Evolutionary conservation across 345 rosid species (phyloP).

Genomic region (Salix viminalis): DNA sequence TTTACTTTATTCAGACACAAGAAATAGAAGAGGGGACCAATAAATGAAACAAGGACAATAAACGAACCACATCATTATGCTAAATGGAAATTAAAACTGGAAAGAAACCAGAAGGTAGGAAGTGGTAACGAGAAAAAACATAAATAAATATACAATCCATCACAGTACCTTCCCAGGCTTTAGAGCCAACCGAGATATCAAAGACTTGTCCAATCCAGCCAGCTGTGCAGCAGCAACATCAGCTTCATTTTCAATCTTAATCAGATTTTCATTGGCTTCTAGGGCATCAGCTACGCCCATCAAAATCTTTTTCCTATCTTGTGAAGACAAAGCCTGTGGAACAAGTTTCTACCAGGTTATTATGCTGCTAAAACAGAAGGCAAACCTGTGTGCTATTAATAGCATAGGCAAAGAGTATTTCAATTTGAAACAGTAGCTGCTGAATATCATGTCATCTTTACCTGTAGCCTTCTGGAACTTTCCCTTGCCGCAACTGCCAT

Average conservation of each 20-base stretch:
- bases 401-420: background rate
- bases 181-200: conserved; percentile 73
- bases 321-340: conserved; percentile 60
- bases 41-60: background rate
- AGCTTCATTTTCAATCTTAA: conserved; percentile 65
- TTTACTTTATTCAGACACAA: conserved; percentile 8
- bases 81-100: background rate
- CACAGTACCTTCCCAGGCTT: conserved; percentile 75
- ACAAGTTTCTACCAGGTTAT: conserved; percentile 17
- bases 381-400: background rate
- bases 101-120: conserved; percentile 6
- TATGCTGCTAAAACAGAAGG: conserved; percentile 3
- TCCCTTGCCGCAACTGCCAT: conserved; percentile 98
- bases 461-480: conserved; percentile 88
- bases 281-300: conserved; percentile 77
- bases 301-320: conserved; percentile 69
- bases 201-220: conserved; percentile 70
- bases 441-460: conserved; percentile 18
- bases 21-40: background rate
- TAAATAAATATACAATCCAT: background rate
- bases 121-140: background rate
- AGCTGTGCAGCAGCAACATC: conserved; percentile 75
- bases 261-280: conserved; percentile 66
- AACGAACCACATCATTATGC: background rate
- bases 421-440: background rate